Evolutionary conservation across 2,329 filamentous ascomycete species (phyloP), one percentile per base, ranked within the genome.

Genomic region (Bipolaris oryzae): DNA sequence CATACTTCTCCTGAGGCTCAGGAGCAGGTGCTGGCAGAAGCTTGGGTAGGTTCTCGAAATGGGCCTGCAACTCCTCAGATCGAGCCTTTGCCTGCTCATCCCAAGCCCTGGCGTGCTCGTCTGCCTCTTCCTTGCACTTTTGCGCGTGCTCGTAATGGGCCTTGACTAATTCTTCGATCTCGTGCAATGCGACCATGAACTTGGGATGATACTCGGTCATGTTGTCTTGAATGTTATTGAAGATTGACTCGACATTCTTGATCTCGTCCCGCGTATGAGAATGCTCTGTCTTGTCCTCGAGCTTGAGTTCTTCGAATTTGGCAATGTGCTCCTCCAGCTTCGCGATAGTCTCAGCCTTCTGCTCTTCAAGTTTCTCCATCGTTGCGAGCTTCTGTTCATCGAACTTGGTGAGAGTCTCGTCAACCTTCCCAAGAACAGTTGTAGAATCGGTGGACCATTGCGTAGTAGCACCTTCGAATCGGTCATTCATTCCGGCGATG

Each of bases 71-170:
- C 55, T 80, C 77, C 50, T 78, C 77, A 1, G 77, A 73, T 9
- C 78, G 74, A 28, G 73, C 66, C 61, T 76, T 78, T 2, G 77
- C 74, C 45, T 81, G 78, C 42, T 81, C 79, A 16, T 78, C 74
- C 41, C 76, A 74, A 18, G 73, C 68, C 23, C 74, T 76, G 33
- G 77, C 70, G 9, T 77, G 75, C 55, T 81, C 77, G 13, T 80
- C 76, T 13, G 78, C 74, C 42, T 77, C 75, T 47, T 78, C 76
- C 43, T 79, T 77, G 10, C 78, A 73, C 42, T 85, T 83, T 76
- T 93, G 92, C 13, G 92, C 90, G 71, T 96, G 91, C 66, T 96
- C 92, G 69, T 90, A 96, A 73, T 98, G 93, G 72, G 96, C 86
- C 21, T 87, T 89, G 52, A 96, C 90, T 21, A 96, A 83, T 7